A percentile compares a stretch with the other conserved stretches of the same genome.
phyloP scores from a whole-genome alignment of 2,329 filamentous ascomycete genomes.

The Coniella lustricola region DNA sequence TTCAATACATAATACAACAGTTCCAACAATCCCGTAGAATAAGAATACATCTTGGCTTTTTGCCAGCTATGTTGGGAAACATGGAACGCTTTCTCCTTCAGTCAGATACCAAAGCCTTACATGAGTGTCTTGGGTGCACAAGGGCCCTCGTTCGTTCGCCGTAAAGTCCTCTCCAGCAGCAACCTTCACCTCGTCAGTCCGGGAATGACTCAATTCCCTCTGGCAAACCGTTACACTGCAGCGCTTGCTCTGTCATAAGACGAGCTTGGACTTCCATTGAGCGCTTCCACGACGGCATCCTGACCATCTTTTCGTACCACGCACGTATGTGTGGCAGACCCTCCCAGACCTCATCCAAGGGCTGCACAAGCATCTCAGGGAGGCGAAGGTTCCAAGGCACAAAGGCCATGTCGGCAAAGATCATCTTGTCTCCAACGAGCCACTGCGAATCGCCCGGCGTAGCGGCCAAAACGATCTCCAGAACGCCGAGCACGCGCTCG shows the following conservation, averaged over 20 bases:
- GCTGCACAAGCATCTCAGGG: slow-evolving; percentile 4
- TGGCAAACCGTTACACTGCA: slow-evolving; percentile 13
- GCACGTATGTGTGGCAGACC: slow-evolving; percentile 22
- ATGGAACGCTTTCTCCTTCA: too few species aligned
- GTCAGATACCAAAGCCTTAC: too few species aligned
- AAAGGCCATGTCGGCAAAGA: slow-evolving; percentile 9
- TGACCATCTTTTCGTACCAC: slow-evolving; percentile 30
- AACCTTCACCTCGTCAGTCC: slow-evolving; percentile 21
- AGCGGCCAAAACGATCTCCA: slow-evolving; percentile 26
- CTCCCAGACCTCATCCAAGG: slow-evolving; percentile 16
- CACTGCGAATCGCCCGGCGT: not conserved
- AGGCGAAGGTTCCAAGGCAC: slow-evolving; percentile 7
- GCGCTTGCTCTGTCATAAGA: slow-evolving; percentile 18
- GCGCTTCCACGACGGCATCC: slow-evolving; percentile 26
- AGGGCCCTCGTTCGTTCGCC: too few species aligned
- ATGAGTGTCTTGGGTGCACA: too few species aligned
- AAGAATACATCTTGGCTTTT: too few species aligned
- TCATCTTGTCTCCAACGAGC: slow-evolving; percentile 6
- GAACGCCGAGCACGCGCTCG: slow-evolving; percentile 17
- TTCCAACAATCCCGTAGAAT: too few species aligned
- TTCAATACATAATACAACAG: too few species aligned
- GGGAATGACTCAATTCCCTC: slow-evolving; percentile 1
- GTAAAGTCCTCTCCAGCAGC: not conserved
- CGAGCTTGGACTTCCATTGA: slow-evolving; percentile 22
- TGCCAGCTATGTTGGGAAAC: too few species aligned